Base-by-base conservation (phyloP, 164 flowering plant genomes). In the Saururus chinensis region DNA sequence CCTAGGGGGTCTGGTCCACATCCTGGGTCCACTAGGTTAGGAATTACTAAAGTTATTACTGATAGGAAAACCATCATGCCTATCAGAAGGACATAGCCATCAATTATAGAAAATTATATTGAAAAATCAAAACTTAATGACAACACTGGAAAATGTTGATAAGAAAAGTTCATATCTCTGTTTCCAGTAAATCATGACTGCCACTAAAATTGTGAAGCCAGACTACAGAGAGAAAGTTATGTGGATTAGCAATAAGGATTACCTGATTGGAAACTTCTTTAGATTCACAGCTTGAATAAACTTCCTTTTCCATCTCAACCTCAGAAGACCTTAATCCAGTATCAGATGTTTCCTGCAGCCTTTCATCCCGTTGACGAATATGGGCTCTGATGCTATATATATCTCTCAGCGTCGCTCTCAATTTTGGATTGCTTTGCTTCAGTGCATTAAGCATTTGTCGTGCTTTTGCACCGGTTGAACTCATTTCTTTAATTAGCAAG, bases 311-410 rank as follows among this genome's bases (percentile, higher is more conserved):
- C 4, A 42, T 42, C 49, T 42, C 49, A 42, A 45, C 49, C 14
- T 45, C 49, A 45, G 17, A 17, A 45, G 49, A 45, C 49, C 14
- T 45, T 17, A 45, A 17, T 45, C 14, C 17, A 9, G 0, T 13
- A 45, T 45, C 49, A 4, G 49, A 8, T 45, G 49, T 45, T 45
- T 45, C 49, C 49, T 12, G 7, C 49, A 30, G 23, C 13, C 14
- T 53, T 11, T 13, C 23, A 75, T 76, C 73, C 49, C 67, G 71
- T 22, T 62, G 62, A 16, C 75, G 70, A 22, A 79, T 64, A 61
- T 74, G 76, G 12, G 75, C 70, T 67, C 66, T 79, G 35, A 74
- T 70, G 60, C 77, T 79, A 64, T 81, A 81, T 54, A 81, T 76
- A 75, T 77, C 74, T 60, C 70, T 76, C 40, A 79, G 71, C 56